phyloP scores from a whole-genome alignment of 2,329 filamentous ascomycete genomes.

The Sporothrix dimorphospora region DNA sequence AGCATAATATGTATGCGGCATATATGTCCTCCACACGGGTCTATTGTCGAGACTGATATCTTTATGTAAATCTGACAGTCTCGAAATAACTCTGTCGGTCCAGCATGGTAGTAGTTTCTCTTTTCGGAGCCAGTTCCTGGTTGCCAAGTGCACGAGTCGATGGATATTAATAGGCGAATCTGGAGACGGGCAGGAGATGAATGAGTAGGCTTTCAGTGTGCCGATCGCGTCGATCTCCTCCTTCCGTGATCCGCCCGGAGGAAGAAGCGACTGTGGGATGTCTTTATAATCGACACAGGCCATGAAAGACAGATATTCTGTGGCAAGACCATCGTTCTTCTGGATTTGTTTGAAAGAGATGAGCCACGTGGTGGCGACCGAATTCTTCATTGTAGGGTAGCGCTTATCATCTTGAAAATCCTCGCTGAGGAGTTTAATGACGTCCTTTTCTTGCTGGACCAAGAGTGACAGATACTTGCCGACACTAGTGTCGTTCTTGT shows the following conservation, averaged over 20 bases:
- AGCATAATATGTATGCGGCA: constrained; percentile 22
- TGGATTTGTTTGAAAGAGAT: constrained; percentile 33
- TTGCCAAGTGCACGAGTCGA: constrained; percentile 40
- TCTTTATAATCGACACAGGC: constrained; percentile 39
- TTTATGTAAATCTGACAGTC: constrained; percentile 31
- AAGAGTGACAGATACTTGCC: constrained; percentile 26
- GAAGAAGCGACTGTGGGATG: constrained; percentile 39
- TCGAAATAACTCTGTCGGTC: constrained; percentile 23
- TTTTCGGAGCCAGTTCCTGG: constrained; percentile 38
- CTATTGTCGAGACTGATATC: not conserved
- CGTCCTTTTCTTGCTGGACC: constrained; percentile 18
- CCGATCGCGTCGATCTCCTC: constrained; percentile 36
- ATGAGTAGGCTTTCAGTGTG: constrained; percentile 39
- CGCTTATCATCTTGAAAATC: constrained; percentile 29
- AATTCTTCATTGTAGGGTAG: constrained; percentile 25
- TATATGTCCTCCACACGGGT: not conserved
- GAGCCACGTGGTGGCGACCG: constrained; percentile 33
- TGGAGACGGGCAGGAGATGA: constrained; percentile 33
- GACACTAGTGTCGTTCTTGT: constrained; percentile 4
- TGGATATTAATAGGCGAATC: constrained; percentile 40
- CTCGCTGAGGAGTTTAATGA: constrained; percentile 31
- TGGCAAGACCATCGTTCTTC: constrained; percentile 36
- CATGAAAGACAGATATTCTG: constrained; percentile 39
- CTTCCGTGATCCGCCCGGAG: constrained; percentile 27
- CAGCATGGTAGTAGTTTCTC: not conserved